phyloP scores from a whole-genome alignment of 371 early-diverging fungal genomes.

The Apophysomyces variabilis region DNA sequence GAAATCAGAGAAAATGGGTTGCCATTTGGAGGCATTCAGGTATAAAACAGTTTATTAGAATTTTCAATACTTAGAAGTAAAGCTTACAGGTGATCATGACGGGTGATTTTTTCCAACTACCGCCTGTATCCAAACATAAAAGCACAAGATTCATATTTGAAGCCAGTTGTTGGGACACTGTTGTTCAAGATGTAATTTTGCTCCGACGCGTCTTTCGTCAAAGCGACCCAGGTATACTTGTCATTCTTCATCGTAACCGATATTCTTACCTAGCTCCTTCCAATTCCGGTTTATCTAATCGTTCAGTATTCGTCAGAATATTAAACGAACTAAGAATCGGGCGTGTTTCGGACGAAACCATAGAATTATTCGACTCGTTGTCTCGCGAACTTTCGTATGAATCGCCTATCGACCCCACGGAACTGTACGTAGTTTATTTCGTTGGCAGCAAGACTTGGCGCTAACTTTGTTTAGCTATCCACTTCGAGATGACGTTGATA shows the following conservation, averaged over 20 bases:
- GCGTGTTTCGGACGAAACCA: constrained; percentile 53
- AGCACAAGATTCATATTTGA: constrained; percentile 74
- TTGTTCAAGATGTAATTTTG: constrained; percentile 51
- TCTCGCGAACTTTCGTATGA: constrained; percentile 49
- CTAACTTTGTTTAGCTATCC: constrained; percentile 46
- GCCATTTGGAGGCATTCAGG: constrained; percentile 93
- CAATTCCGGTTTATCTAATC: background rate
- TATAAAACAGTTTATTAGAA: constrained; percentile 20
- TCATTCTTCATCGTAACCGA: no score
- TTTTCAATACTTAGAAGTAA: background rate
- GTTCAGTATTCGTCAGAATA: constrained; percentile 57
- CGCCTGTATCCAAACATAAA: constrained; percentile 69
- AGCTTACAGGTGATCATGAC: constrained; percentile 70
- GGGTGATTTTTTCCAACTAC: constrained; percentile 94
- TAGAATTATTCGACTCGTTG: constrained; percentile 49
- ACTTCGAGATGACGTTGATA: constrained; percentile 71
- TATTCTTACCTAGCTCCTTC: constrained; percentile 26
- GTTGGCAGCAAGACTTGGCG: background rate
- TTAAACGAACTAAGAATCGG: constrained; percentile 72
- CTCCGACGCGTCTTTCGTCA: constrained; percentile 62
- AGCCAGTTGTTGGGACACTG: constrained; percentile 65
- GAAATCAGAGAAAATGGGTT: constrained; percentile 38
- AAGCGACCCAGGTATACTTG: constrained; percentile 47
- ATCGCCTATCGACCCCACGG: constrained; percentile 75
- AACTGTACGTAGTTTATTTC: constrained; percentile 62